Evolutionary conservation across 257 asterid genomes (phyloP).

Genomic region (Ehretia macrophylla): DNA sequence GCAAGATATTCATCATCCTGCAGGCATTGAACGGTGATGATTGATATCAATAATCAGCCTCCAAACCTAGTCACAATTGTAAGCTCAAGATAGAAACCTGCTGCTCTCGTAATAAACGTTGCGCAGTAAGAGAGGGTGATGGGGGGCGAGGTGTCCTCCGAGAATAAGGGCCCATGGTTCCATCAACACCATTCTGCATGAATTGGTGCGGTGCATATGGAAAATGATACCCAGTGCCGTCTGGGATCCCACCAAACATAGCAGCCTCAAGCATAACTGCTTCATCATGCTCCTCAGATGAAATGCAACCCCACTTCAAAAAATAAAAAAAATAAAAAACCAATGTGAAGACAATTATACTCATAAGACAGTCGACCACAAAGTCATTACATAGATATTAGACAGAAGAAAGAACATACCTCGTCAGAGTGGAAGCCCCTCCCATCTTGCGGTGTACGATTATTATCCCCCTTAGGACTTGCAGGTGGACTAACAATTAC

Average conservation of each 20-base stretch:
- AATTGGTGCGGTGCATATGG: conserved; percentile 61
- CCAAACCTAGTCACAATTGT: conserved; percentile 8
- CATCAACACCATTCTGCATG: conserved; percentile 56
- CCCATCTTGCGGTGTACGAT: conserved; percentile 31
- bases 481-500: conserved; percentile 58
- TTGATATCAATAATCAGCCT: conserved; percentile 12
- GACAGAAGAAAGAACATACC: conserved; percentile 30
- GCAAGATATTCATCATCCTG: conserved; percentile 98
- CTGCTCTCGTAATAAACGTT: conserved; percentile 87
- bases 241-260: conserved; percentile 94
- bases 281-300: conserved; percentile 95
- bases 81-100: conserved; percentile 55
- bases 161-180: conserved; percentile 42
- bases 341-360: background rate
- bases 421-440: conserved; percentile 63
- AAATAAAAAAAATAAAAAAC: conserved; percentile 10
- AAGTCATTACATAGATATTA: background rate
- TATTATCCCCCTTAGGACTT: conserved; percentile 50
- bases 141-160: conserved; percentile 69
- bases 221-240: conserved; percentile 56
- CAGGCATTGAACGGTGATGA: conserved; percentile 3
- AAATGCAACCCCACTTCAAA: conserved; percentile 96
- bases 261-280: conserved; percentile 99
- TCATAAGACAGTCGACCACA: conserved; percentile 4
- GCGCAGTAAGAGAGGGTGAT: conserved; percentile 93